Percentiles rank a stretch among this genome's conserved stretches.
These are phyloP conservation scores for Populus ilicifolia DNA, from an alignment of 345 rosid genomes.

Conservation along the genomic window DNA sequence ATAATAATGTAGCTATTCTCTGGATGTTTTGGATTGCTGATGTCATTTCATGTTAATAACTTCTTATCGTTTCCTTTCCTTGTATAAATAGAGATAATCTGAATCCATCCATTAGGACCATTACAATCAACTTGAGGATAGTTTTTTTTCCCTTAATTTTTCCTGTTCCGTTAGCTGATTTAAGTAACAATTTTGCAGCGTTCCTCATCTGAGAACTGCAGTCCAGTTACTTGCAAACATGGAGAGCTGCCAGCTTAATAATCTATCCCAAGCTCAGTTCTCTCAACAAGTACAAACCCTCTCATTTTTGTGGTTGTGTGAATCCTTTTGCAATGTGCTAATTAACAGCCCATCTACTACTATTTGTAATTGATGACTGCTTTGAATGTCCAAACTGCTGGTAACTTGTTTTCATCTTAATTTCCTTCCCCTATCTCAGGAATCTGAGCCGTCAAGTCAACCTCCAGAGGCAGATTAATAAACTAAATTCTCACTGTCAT, in stretches of 20 bases:
- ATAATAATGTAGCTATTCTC: background rate
- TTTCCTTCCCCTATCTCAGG: constrained; percentile 1
- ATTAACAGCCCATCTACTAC: background rate
- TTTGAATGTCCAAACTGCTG: background rate
- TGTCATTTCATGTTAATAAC: background rate
- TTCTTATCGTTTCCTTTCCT: background rate
- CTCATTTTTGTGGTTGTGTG: background rate
- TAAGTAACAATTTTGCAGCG: constrained; percentile 36
- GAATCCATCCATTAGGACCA: background rate
- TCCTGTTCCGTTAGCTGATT: constrained; percentile 1
- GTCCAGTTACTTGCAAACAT: constrained; percentile 54
- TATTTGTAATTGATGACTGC: background rate
- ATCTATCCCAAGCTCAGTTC: constrained; percentile 35
- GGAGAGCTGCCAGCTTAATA: constrained; percentile 54
- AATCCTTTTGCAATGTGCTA: background rate
- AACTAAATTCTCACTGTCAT: background rate
- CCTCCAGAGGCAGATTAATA: constrained; percentile 8
- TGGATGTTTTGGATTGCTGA: background rate
- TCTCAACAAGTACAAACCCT: constrained; percentile 16
- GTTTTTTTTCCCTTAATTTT: background rate
- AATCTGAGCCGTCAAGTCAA: constrained; percentile 16
- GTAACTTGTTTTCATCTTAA: background rate
- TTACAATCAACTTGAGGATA: background rate
- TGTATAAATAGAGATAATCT: background rate
- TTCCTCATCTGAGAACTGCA: constrained; percentile 55